Evolutionary conservation across 2,329 filamentous ascomycete species (phyloP), one percentile per base, ranked within the genome.

Genomic region (Alternaria incomplexa): DNA sequence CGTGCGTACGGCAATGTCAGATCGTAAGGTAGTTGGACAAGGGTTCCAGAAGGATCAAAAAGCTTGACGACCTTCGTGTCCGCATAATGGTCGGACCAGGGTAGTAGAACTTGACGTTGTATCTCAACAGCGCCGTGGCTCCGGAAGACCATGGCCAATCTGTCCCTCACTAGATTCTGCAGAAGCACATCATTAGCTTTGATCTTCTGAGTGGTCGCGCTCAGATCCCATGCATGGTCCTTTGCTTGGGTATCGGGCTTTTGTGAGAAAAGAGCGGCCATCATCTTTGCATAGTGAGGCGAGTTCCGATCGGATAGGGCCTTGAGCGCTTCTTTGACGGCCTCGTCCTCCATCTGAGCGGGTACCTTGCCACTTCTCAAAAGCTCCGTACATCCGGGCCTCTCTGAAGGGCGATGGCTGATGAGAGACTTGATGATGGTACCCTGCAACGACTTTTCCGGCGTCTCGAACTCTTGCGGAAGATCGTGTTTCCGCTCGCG

Each of bases 1-100:
- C 95, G 88, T 23, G 96, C 96, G 77, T 97, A 90, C 2, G 95
- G 93, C 66, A 98, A 85, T 2, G 93, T 97, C 22, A 98, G 83
- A 78, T 99, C 96, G 73, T 93, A 97, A 0, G 96, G 96, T n/a
- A 99, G 82, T 76, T 99, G 96, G 8, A 98, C 84, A 2, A 97
- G 85, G n/a, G 91, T 95, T 3, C 95, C 96, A 64, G 90, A 92
- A 2, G 89, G 85, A 77, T 97, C 93, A 25, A 99, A 84, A 13
- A 98, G 81, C 64, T 92, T 90, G 15, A 96, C 91, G 13, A 91
- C 90, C 70, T 92, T 92, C 76, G 75, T 77, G 46, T 80, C 84
- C 28, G 85, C 83, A 74, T 97, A 97, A 74, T 95, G 90, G 10
- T 87, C 85, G 1, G 94, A 97, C 47, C 91, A 87, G 2, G 96